Conservation (phyloP, 257 asterid species). For the Primulina tabacum region DNA sequence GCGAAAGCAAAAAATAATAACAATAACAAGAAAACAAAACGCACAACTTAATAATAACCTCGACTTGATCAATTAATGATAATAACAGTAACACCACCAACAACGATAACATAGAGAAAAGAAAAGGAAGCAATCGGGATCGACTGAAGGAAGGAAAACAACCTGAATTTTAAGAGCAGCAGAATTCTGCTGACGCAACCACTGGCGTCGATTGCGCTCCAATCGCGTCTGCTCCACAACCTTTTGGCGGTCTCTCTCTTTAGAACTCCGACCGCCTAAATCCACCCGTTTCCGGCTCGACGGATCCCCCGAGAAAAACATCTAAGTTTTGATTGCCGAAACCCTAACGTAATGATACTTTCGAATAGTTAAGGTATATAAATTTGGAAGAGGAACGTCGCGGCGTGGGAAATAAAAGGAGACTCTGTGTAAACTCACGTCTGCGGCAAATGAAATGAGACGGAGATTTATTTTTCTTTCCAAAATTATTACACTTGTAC, state of each 20-base stretch:
- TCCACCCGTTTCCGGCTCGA: constrained; percentile 85
- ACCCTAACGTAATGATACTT: constrained; percentile 28
- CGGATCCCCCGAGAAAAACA: constrained; percentile 94
- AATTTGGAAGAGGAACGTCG: no score
- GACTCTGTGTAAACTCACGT: no score
- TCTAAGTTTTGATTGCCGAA: constrained; percentile 19
- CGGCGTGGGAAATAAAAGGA: no score
- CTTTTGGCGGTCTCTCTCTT: constrained; percentile 89
- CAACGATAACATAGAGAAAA: not conserved
- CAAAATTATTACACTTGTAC: no score
- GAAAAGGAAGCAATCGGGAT: not conserved
- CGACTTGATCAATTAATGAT: constrained; percentile 15
- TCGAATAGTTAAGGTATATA: constrained; percentile 10
- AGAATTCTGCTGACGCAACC: constrained; percentile 71
- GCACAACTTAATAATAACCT: not conserved
- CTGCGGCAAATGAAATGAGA: no score
- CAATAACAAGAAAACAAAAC: not conserved
- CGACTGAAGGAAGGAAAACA: not conserved
- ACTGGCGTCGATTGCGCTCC: constrained; percentile 73
- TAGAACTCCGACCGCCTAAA: constrained; percentile 98
- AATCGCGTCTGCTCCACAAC: constrained; percentile 83
- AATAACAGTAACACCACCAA: not conserved
- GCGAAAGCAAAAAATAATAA: not conserved
- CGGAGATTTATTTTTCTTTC: no score
- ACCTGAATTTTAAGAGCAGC: constrained; percentile 94